Evolutionary conservation across 345 rosid genomes (phyloP), one percentile per base, ranked within the genome.

Genomic region (Eucalyptus curtisii): DNA sequence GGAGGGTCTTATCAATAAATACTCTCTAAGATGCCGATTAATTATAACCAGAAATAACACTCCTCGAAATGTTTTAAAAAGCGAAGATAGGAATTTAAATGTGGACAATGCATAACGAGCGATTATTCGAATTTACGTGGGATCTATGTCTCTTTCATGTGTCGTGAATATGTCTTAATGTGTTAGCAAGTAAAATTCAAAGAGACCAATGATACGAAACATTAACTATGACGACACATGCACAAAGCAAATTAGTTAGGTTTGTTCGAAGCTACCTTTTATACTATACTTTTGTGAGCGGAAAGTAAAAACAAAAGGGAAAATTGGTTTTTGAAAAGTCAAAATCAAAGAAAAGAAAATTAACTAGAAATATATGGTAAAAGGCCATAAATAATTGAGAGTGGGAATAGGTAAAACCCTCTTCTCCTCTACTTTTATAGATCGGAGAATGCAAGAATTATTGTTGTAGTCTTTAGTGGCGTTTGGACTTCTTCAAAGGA

Each of bases 201-300:
- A 49, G 52, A 15, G 52, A 49, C 20, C 52, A 49, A 31, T 19
- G 11, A 16, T 3, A 3, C 3, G 6, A 8, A 31, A n/a, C 10
- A 66, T n/a, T 15, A 4, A 66, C 4, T n/a, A 66, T 0, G 22
- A 4, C 5, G 1, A 15, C 15, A 15, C 40, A n/a, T 15, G 19
- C 15, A 3, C 10, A 4, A 17, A 31, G 9, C 40, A n/a, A 66
- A 59, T 10, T 3, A 11, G 7, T 59, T 11, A 25, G 14, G 31
- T 59, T 59, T 5, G 30, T 31, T 8, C 4, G 12, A 66, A 66
- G 79, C 17, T 22, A 4, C 3, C 42, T 59, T 59, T 59, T 50
- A 12, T 6, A 59, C n/a, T 24, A 25, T 57, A n/a, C 7, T n/a
- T n/a, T 10, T 0, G 20, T 7, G 1, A 66, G 10, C 5, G 0